Evolutionary conservation across 805 yeast genomes (phyloP), one percentile per base, ranked within the genome.

Genomic region (Candida methanosorbosa): DNA sequence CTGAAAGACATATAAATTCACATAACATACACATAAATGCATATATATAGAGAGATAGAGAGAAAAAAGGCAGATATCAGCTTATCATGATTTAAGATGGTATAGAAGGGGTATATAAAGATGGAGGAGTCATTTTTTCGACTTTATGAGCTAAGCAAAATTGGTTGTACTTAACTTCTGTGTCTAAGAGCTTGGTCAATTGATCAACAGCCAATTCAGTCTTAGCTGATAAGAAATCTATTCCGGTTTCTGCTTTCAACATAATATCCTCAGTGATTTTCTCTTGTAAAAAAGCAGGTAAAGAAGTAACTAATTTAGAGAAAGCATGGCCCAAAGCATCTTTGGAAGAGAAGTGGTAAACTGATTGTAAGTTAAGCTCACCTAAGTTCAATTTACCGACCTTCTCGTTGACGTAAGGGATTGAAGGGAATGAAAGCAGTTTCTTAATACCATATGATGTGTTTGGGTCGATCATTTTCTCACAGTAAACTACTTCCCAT

Each of bases 371-470:
- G 23, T 21, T 9, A 21, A 8, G 11, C 11, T 21, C 23, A 21
- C 8, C 11, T 11, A 21, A 11, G 11, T 21, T 21, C 11, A 21
- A 11, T 11, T 9, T 9, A 8, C 11, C 11, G 8, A 21, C 11
- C 11, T 8, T 21, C 8, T 21, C 23, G 8, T 9, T 21, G 8
- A 8, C 11, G 8, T 21, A 11, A 9, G 11, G 11, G 11, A 21
- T 21, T 11, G 37, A 28, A 4, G 84, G 84, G 2, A 78, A 38
- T 47, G 72, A 74, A 14, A 80, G 37, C 13, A 75, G 46, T 43
- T 76, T 68, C 1, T 75, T 78, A 4, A 79, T 32, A 3, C 81
- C 78, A 18, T 47, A 43, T 30, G 80, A 76, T n/a, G 55, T 42
- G 11, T 67, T 73, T 6, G 73, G 68, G 44, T 78, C 68, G 11